These are phyloP conservation scores for Colletotrichum endophyticum DNA, from an alignment of 2,329 filamentous ascomycete genomes.

Conservation along the genomic window DNA sequence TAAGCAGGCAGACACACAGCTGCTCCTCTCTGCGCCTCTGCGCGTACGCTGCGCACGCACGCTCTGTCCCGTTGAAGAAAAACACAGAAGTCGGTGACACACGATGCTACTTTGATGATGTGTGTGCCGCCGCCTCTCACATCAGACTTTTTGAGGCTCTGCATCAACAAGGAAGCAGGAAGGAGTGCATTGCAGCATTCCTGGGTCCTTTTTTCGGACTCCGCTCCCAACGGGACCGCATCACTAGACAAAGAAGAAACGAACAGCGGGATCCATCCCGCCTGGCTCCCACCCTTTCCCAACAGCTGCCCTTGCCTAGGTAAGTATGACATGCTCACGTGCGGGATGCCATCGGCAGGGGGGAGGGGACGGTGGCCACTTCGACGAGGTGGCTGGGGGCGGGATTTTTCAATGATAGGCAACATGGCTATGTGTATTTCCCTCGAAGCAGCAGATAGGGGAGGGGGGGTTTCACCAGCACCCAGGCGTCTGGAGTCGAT, in stretches of 20 bases:
- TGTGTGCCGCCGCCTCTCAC: background rate
- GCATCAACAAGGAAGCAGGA: background rate
- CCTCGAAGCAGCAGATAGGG: slow-evolving; percentile 4
- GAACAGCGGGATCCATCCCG: background rate
- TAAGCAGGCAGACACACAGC: background rate
- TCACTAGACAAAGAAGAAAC: background rate
- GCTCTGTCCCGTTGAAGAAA: slow-evolving; percentile 4
- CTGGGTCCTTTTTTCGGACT: background rate
- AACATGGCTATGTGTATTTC: background rate
- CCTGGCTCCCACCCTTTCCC: background rate
- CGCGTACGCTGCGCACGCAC: background rate
- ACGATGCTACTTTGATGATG: background rate
- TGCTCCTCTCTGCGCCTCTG: background rate
- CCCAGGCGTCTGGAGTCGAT: slow-evolving; percentile 18
- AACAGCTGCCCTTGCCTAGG: background rate
- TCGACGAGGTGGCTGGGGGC: background rate
- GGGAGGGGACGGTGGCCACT: background rate
- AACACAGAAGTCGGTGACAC: background rate
- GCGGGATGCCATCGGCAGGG: background rate
- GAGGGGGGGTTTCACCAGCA: background rate
- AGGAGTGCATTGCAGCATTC: background rate
- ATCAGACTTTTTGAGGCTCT: slow-evolving; percentile 14
- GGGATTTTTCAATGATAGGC: background rate
- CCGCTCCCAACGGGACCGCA: background rate
- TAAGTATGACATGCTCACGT: background rate